These are phyloP conservation scores for Mrakia frigida DNA, from an alignment of 768 basidiomycete genomes.

Conservation along the genomic window DNA sequence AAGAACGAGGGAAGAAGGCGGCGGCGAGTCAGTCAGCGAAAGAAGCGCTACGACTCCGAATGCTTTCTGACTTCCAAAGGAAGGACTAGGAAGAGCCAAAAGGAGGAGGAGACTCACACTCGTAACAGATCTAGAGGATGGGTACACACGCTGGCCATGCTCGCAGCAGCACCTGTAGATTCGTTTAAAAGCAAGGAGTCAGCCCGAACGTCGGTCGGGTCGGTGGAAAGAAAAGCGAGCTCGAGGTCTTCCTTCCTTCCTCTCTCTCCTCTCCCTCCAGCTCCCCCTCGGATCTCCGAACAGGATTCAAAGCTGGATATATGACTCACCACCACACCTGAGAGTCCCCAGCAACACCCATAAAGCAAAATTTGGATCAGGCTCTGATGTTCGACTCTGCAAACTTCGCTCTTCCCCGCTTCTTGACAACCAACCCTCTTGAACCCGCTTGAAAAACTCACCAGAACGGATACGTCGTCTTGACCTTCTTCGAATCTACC, in stretches of 20 bases:
- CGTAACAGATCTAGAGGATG: conserved; percentile 30
- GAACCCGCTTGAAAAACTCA: too few relatives aligned
- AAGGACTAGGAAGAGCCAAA: background rate
- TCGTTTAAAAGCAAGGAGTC: too few relatives aligned
- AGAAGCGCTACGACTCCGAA: background rate
- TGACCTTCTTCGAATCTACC: too few relatives aligned
- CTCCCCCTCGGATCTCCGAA: background rate
- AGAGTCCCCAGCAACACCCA: too few relatives aligned
- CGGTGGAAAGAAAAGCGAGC: conserved; percentile 15
- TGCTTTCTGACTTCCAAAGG: background rate
- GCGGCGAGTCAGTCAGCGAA: background rate
- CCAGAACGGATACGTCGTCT: too few relatives aligned
- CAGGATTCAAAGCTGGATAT: background rate
- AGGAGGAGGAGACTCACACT: conserved; percentile 18
- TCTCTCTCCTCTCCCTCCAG: background rate
- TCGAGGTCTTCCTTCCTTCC: background rate
- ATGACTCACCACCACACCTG: conserved; percentile 24
- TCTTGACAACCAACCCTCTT: too few relatives aligned
- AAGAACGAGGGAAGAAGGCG: background rate
- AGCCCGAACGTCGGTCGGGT: background rate
- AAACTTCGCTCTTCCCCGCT: too few relatives aligned
- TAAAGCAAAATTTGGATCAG: too few relatives aligned
- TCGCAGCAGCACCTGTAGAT: conserved; percentile 31
- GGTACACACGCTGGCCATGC: conserved; percentile 23
- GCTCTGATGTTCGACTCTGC: too few relatives aligned